Evolutionary conservation across 2,329 filamentous ascomycete species (phyloP).

Genomic region (Beauveria asiatica): DNA sequence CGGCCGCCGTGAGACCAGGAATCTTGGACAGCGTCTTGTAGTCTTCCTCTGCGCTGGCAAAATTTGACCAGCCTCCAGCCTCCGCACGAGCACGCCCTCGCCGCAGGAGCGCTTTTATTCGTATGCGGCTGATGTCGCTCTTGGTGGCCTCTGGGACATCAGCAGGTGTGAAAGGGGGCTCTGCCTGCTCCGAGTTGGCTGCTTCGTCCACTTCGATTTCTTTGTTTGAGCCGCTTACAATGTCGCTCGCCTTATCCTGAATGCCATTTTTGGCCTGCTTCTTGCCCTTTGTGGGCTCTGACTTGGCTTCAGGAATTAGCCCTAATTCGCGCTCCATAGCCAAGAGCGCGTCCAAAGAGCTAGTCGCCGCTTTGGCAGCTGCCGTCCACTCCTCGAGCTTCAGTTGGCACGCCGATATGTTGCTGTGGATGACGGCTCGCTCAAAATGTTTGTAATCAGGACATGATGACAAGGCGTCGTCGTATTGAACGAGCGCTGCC

Average conservation of each 20-base stretch:
- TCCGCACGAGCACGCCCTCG: slow-evolving; percentile 66
- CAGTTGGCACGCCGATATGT: slow-evolving; percentile 81
- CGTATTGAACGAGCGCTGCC: slow-evolving; percentile 74
- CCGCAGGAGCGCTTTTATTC: slow-evolving; percentile 74
- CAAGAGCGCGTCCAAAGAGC: slow-evolving; percentile 59
- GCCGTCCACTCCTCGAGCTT: slow-evolving; percentile 82
- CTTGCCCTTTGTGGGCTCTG: slow-evolving; percentile 31
- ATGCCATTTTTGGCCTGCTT: slow-evolving; percentile 14
- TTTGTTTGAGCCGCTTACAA: slow-evolving; percentile 14
- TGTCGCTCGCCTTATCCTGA: slow-evolving; percentile 26
- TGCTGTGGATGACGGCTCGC: slow-evolving; percentile 76
- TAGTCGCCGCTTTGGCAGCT: slow-evolving; percentile 64
- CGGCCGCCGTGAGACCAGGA: slow-evolving; percentile 48
- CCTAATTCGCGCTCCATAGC: slow-evolving; percentile 25
- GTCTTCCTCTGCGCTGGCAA: slow-evolving; percentile 71
- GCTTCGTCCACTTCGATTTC: not conserved
- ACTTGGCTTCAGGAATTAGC: slow-evolving; percentile 22
- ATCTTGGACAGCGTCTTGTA: slow-evolving; percentile 60
- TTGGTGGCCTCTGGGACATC: slow-evolving; percentile 14
- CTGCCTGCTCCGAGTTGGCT: slow-evolving; percentile 11
- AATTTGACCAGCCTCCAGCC: slow-evolving; percentile 67
- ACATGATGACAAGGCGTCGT: slow-evolving; percentile 67
- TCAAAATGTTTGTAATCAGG: slow-evolving; percentile 85
- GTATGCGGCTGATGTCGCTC: slow-evolving; percentile 64
- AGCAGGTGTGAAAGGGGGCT: slow-evolving; percentile 24